phyloP scores from a whole-genome alignment of 2,329 filamentous ascomycete species.

The Colletotrichum sp. region DNA sequence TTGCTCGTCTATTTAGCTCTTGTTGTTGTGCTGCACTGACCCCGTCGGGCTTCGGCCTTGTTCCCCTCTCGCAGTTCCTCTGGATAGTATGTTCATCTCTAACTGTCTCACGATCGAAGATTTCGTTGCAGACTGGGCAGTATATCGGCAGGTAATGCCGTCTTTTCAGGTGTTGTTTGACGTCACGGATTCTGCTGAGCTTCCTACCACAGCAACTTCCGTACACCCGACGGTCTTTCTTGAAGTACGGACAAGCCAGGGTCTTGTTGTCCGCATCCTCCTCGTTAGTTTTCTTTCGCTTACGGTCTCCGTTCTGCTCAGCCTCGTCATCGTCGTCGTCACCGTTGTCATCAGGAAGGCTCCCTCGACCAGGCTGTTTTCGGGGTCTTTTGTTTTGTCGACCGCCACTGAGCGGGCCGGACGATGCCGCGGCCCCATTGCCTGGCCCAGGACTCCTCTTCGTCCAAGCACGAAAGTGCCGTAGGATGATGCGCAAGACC shows the following conservation, averaged over 20 bases:
- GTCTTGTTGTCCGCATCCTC: background rate
- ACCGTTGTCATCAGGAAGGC: background rate
- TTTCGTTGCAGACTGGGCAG: background rate
- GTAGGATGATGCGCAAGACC: background rate
- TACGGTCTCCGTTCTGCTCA: background rate
- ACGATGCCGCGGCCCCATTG: background rate
- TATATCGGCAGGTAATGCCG: background rate
- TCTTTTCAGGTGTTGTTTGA: conserved; percentile 31
- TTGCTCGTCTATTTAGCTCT: conserved; percentile 18
- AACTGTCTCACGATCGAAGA: too few relatives aligned
- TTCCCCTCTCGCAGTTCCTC: conserved; percentile 2
- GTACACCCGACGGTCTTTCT: conserved; percentile 27
- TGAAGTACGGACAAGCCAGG: conserved; percentile 32
- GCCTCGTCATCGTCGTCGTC: background rate
- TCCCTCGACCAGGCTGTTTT: background rate
- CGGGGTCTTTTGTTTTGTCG: background rate
- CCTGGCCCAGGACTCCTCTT: background rate
- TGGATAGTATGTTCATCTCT: background rate
- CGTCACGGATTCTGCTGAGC: conserved; percentile 27
- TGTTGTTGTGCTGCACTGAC: conserved; percentile 22
- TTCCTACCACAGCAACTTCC: conserved; percentile 26
- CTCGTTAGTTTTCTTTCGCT: background rate
- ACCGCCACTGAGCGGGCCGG: background rate
- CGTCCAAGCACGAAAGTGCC: background rate
- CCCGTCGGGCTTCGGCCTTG: conserved; percentile 18